Conservation (phyloP, 768 basidiomycete species). For the Tricholoma furcatifolium region DNA sequence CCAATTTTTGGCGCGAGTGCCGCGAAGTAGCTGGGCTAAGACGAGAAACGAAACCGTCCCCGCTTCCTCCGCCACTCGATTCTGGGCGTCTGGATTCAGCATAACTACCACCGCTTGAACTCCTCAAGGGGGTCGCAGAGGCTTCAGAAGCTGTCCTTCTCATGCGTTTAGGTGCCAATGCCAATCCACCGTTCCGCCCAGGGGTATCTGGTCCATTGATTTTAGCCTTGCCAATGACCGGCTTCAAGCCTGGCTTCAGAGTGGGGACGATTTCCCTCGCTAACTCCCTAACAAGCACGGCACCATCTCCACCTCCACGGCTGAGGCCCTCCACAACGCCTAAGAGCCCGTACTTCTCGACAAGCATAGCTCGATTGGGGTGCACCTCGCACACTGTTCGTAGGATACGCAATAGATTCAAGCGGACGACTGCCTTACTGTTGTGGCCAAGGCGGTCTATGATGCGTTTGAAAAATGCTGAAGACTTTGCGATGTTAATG, state of each 20-base stretch:
- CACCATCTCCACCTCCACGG: constrained; percentile 72
- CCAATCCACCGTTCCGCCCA: constrained; percentile 22
- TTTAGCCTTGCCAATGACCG: constrained; percentile 33
- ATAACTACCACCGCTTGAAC: constrained; percentile 17
- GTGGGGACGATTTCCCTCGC: constrained; percentile 84
- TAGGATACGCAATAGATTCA: constrained; percentile 85
- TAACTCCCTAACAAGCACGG: constrained; percentile 87
- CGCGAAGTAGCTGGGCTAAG: constrained; percentile 33
- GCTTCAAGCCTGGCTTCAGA: constrained; percentile 69
- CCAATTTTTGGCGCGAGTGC: constrained; percentile 51
- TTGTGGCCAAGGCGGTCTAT: constrained; percentile 73
- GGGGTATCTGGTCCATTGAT: constrained; percentile 20
- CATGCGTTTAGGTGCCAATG: constrained; percentile 60
- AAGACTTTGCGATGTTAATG: constrained; percentile 70
- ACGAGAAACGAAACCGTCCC: constrained; percentile 19
- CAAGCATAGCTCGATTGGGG: constrained; percentile 78
- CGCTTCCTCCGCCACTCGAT: constrained; percentile 3
- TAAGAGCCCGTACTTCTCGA: constrained; percentile 78
- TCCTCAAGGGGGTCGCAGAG: constrained; percentile 30
- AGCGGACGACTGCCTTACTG: constrained; percentile 83
- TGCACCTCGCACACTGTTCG: constrained; percentile 87
- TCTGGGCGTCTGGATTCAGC: constrained; percentile 4
- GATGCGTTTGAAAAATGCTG: constrained; percentile 85
- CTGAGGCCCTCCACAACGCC: constrained; percentile 81
- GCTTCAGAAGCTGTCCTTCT: constrained; percentile 74